phyloP scores from a whole-genome alignment of 2,329 filamentous ascomycete genomes.

The Diplodia intermedia region DNA sequence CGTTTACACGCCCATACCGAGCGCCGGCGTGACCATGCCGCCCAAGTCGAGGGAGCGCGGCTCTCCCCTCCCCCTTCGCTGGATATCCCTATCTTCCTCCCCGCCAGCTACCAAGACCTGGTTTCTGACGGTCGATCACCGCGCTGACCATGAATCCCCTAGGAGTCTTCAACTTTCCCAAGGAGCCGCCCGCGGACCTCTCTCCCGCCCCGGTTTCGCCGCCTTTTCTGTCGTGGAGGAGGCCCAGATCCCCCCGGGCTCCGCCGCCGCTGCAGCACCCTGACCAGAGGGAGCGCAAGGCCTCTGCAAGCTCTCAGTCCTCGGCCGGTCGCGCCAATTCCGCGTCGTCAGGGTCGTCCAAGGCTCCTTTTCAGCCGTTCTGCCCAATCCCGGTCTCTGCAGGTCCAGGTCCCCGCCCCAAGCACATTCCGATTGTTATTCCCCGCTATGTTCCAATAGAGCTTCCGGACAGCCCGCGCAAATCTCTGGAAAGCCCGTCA shows the following conservation, averaged over 20 bases:
- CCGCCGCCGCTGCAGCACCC: constrained; percentile 38
- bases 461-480: constrained; percentile 47
- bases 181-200: constrained; percentile 17
- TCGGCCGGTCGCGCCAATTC: constrained; percentile 18
- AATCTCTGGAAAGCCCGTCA: constrained; percentile 44
- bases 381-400: constrained; percentile 37
- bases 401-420: constrained; percentile 43
- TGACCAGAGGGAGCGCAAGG: constrained; percentile 40
- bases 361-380: constrained; percentile 11
- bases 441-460: constrained; percentile 50
- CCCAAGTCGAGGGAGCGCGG: constrained; percentile 17
- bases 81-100: constrained; percentile 31
- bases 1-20: constrained; percentile 35
- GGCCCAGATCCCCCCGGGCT: constrained; percentile 41
- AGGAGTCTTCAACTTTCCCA: constrained; percentile 49
- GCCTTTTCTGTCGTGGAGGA: constrained; percentile 44
- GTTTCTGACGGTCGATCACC: constrained; percentile 27
- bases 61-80: constrained; percentile 17
- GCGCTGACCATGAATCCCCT: constrained; percentile 50
- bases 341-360: not conserved
- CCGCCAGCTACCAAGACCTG: constrained; percentile 14
- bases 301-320: constrained; percentile 39
- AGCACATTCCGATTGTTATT: constrained; percentile 55
- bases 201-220: constrained; percentile 17
- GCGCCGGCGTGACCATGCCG: constrained; percentile 26